Percentiles rank a stretch among this genome's conserved stretches.
Conservation (phyloP, 1,284 basidiomycete species). For the Moesziomyces parantarcticus region DNA sequence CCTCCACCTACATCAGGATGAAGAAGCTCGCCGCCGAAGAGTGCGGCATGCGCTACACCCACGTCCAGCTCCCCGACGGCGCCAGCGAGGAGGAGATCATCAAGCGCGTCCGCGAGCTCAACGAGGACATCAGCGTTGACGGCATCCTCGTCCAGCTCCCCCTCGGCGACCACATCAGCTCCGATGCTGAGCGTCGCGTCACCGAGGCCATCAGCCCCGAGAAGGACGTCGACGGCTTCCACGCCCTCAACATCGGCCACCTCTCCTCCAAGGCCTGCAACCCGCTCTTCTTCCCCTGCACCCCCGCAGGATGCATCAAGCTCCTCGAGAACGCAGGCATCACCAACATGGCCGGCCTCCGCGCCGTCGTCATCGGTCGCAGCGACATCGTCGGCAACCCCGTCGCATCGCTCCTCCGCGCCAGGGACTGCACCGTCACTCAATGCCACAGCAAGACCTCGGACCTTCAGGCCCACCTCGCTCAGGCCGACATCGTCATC, state of each 20-base stretch:
- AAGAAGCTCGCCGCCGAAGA: constrained; percentile 95
- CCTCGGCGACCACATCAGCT: constrained; percentile 82
- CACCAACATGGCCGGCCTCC: constrained; percentile 71
- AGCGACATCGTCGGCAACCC: constrained; percentile 98
- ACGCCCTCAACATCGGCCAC: constrained; percentile 98
- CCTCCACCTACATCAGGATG: constrained; percentile 94
- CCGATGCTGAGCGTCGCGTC: constrained; percentile 87
- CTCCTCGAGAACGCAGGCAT: constrained; percentile 87
- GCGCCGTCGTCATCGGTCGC: constrained; percentile 92
- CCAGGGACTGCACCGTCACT: constrained; percentile 93
- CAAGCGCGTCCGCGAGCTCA: constrained; percentile 81
- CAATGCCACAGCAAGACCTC: constrained; percentile 94
- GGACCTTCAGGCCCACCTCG: constrained; percentile 78
- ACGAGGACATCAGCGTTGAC: constrained; percentile 82
- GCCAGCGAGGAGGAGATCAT: constrained; percentile 82
- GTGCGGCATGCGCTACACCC: constrained; percentile 88
- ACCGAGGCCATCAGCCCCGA: constrained; percentile 92
- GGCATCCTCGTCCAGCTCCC: constrained; percentile 98
- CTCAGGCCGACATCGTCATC: constrained; percentile 88
- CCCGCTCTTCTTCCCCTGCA: constrained; percentile 94
- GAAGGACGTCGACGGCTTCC: constrained; percentile 99
- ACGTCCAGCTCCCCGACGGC: constrained; percentile 78
- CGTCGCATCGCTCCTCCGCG: constrained; percentile 87
- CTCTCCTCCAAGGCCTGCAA: constrained; percentile 88
- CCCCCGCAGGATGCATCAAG: constrained; percentile 90